Conservation (phyloP, 2,329 filamentous ascomycete species). For the Verticillium zaregamsianum region DNA sequence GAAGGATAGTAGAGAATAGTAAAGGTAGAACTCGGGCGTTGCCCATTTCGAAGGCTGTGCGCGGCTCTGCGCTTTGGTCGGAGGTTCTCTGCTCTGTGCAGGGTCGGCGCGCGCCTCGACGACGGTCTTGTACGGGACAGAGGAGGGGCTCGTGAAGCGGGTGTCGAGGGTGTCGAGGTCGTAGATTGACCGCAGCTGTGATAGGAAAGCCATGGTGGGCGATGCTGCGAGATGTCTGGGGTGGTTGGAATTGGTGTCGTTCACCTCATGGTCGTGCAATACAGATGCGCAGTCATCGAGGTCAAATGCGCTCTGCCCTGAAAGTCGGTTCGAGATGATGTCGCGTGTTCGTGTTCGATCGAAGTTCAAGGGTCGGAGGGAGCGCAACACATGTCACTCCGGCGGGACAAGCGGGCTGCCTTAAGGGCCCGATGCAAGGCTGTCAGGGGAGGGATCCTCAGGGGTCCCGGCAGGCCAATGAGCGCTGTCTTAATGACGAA, state of each 20-base stretch:
- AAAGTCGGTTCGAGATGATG: neutral
- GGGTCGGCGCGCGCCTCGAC: constrained; percentile 41
- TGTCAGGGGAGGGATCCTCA: neutral
- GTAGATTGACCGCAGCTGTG: constrained; percentile 52
- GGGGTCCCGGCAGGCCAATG: neutral
- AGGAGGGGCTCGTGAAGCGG: constrained; percentile 65
- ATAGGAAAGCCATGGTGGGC: constrained; percentile 35
- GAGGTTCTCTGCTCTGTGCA: constrained; percentile 31
- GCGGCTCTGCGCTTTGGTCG: constrained; percentile 36
- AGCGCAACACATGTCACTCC: neutral
- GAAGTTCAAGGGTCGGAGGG: neutral
- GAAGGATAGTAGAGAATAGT: constrained; percentile 64
- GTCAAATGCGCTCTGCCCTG: neutral
- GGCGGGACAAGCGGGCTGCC: neutral
- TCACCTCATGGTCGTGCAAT: neutral
- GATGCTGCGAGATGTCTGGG: neutral
- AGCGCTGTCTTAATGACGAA: neutral
- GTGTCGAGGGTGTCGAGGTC: constrained; percentile 59
- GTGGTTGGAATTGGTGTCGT: neutral
- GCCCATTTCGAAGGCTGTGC: constrained; percentile 72
- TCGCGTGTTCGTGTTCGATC: neutral
- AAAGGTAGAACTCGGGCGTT: constrained; percentile 80
- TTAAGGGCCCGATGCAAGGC: constrained; percentile 1
- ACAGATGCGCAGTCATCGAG: neutral
- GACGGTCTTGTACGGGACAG: constrained; percentile 58